Evolutionary conservation across 1,284 basidiomycete species (phyloP), one percentile per base, ranked within the genome.

Genomic region (Marasmius sp.): DNA sequence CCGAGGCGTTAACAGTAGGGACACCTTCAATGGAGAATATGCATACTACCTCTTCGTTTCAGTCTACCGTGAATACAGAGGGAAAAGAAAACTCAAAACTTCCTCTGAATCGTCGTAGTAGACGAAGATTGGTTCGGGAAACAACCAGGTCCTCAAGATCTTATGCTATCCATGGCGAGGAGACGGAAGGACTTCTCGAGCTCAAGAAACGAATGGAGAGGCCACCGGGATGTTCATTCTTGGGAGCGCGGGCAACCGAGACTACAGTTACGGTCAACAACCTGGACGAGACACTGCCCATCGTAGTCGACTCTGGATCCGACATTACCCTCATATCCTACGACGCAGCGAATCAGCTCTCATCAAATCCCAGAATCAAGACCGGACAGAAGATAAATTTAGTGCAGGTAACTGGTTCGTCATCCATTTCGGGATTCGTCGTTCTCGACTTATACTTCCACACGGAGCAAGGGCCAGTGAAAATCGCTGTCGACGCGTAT

Each of bases 401-500:
- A 4, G 59, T 70, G 18, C 68, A 71, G 47, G 66, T 75, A 0
- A 73, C 71, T 0, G 71, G 70, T 10, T 60, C 62, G 3, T 55
- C 71, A 0, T 53, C 53, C 5, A 72, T 74, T 20, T 65, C 66
- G 22, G 68, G 69, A 5, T 75, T 61, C 63, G 68, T 71, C 3
- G 61, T 22, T n/a, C 16, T 73, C 1, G 64, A 70, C 18, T 11
- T 74, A 7, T 66, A 56, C 34, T 72, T 73, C 61, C 51, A 69
- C 27, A 71, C 71, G 11, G 16, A 56, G 2, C 49, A 68, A 8
- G 69, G 72, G 6, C 66, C 68, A 10, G 69, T 74, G 0, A 65
- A 68, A 36, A 55, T 74, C 16, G 50, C 49, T 41, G 69, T 73
- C 7, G 72, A 75, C 57, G 73, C 72, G 0, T 74, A 74, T 56